Conservation (phyloP, 2,329 filamentous ascomycete genomes). For the Neobulgaria alba region DNA sequence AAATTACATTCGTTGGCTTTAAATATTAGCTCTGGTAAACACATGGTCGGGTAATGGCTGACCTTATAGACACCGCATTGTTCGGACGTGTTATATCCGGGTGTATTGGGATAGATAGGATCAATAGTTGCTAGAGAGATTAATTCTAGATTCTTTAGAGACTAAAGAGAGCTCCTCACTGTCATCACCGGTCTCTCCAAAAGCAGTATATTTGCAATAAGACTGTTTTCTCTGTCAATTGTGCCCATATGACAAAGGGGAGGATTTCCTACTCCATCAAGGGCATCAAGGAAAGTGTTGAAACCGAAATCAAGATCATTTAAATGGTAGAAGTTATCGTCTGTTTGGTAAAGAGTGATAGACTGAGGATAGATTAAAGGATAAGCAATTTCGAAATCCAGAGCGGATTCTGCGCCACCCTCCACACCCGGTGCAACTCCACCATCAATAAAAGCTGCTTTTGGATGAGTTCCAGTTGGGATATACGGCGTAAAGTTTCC, state of each 20-base stretch:
- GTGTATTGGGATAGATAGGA: constrained; percentile 31
- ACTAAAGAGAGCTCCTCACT: too few species aligned
- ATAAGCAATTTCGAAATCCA: constrained; percentile 19
- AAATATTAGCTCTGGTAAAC: too few species aligned
- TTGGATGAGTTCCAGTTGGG: constrained; percentile 15
- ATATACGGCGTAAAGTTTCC: constrained; percentile 10
- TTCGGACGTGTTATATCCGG: constrained; percentile 33
- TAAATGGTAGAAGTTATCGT: constrained; percentile 20
- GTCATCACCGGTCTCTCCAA: constrained; percentile 33
- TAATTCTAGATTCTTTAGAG: too few species aligned
- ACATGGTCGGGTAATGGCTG: too few species aligned
- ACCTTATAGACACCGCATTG: constrained; percentile 14
- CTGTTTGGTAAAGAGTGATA: constrained; percentile 23
- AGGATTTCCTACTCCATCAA: constrained; percentile 20
- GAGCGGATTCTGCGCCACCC: constrained; percentile 13
- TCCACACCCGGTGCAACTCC: constrained; percentile 5
- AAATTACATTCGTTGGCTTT: constrained; percentile 34
- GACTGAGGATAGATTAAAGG: constrained; percentile 20
- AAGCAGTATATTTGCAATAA: constrained; percentile 39
- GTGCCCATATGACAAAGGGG: too few species aligned
- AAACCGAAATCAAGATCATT: constrained; percentile 20
- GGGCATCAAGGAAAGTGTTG: constrained; percentile 26
- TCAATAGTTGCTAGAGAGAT: constrained; percentile 35
- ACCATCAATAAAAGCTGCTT: constrained; percentile 14
- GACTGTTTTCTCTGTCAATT: too few species aligned